These are phyloP conservation scores for Teratosphaeria epicoccoides DNA, from an alignment of 2,329 filamentous ascomycete species.

Conservation along the genomic window DNA sequence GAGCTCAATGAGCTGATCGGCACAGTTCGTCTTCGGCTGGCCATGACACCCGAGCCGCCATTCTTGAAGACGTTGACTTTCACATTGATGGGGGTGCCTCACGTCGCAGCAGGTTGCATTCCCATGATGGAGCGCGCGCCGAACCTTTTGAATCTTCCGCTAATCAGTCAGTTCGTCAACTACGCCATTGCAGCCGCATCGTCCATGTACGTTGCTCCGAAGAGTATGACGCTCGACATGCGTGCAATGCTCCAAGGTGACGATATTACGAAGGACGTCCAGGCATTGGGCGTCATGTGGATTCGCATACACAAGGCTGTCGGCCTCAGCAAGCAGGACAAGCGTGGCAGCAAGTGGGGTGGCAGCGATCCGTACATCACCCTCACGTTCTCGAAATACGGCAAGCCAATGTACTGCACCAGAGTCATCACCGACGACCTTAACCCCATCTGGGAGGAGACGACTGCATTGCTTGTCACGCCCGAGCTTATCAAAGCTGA, in stretches of 20 bases:
- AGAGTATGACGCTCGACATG: constrained; percentile 77
- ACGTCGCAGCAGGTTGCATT: constrained; percentile 78
- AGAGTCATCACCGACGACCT: constrained; percentile 90
- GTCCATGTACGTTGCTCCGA: constrained; percentile 86
- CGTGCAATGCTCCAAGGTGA: constrained; percentile 85
- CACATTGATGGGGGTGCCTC: constrained; percentile 86
- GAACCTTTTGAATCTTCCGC: constrained; percentile 79
- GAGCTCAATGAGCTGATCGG: constrained; percentile 86
- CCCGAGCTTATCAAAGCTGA: constrained; percentile 85
- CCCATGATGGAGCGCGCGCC: constrained; percentile 87
- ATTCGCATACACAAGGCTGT: constrained; percentile 81
- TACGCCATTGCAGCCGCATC: constrained; percentile 83
- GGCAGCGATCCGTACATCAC: constrained; percentile 95
- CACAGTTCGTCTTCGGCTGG: constrained; percentile 70
- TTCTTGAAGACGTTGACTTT: constrained; percentile 88
- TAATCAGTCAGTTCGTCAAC: constrained; percentile 96
- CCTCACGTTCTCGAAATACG: constrained; percentile 88
- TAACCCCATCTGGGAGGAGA: constrained; percentile 88
- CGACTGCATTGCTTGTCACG: constrained; percentile 72
- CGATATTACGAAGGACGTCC: constrained; percentile 78
- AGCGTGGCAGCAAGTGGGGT: constrained; percentile 67
- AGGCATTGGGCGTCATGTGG: constrained; percentile 82
- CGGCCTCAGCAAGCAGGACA: constrained; percentile 85
- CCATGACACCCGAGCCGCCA: constrained; percentile 80
- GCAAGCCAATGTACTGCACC: constrained; percentile 95